Evolutionary conservation across 176 grass and related monocot genomes (phyloP), one percentile per base, ranked within the genome.

Genomic region (Otatea glauca): DNA sequence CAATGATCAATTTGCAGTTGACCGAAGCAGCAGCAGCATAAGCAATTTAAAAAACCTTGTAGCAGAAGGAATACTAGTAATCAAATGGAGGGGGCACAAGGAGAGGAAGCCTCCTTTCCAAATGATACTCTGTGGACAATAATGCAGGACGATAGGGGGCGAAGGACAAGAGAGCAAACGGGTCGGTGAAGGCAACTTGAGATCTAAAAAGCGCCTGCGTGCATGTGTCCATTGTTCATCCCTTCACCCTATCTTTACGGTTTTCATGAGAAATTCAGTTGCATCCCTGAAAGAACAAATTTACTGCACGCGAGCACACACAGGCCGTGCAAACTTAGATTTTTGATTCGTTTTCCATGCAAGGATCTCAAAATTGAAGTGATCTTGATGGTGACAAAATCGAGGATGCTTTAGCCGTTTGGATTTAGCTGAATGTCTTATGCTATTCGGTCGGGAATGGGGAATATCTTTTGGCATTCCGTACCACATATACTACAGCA

Each of bases 101-200:
- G 23, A 34, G 66, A 9, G 39, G 42, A 85, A 80, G 41, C 25
- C n/a, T 71, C 10, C 42, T 83, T 37, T 32, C 5, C 7, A 29
- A 80, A 45, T 77, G 58, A 84, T 89, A 39, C 76, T 53, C 50
- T 41, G 42, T 18, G 69, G 70, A 37, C 77, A 70, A 82, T 86
- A 81, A 89, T 72, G 71, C 71, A 61, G 67, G 50, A 14, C 16
- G 17, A 54, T 20, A 54, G 51, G 6, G 5, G 14, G 51, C 2
- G 51, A 18, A 21, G 27, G 39, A 50, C 3, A 4, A 39, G 18
- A n/a, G 54, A 11, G 3, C 45, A 10, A 65, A 5, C 72, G 24
- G 24, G 65, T 86, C 64, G 72, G 55, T 54, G 54, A 81, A 7
- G 70, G n/a, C 42, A 61, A 53, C 65, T 82, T 54, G 83, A 71